A percentile compares a stretch with the other conserved stretches of the same genome.
Evolutionary conservation across 306 rosid species (phyloP).

Genomic region (Rubus parviflorus): DNA sequence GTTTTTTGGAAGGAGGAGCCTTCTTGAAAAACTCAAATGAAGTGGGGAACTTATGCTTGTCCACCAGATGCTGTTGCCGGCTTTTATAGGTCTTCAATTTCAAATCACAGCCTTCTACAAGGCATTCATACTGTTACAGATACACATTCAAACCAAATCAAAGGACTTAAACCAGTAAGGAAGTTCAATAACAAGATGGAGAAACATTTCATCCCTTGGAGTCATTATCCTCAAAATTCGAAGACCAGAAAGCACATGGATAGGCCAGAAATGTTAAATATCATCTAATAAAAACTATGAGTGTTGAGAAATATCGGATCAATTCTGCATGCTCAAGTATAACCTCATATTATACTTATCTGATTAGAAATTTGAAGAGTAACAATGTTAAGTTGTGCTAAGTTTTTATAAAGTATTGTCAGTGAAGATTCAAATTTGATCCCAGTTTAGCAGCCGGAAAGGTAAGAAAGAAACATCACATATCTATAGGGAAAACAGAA

Average conservation of each 20-base stretch:
- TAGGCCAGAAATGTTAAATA: background rate
- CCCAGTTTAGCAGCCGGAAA: background rate
- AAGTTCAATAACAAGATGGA: background rate
- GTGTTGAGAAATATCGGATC: background rate
- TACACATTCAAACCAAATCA: background rate
- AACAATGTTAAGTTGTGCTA: background rate
- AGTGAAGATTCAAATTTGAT: background rate
- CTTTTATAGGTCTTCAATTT: constrained; percentile 79
- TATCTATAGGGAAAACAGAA: background rate
- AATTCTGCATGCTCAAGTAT: background rate
- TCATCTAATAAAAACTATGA: constrained; percentile 14
- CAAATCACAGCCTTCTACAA: constrained; percentile 82
- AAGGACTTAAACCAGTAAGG: background rate
- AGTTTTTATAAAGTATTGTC: background rate
- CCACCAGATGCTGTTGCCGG: constrained; percentile 87
- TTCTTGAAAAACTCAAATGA: constrained; percentile 79
- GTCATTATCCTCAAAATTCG: background rate
- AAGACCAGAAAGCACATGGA: constrained; percentile 5
- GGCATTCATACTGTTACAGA: constrained; percentile 76
- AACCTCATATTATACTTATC: background rate
- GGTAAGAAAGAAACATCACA: background rate
- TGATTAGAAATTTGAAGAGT: background rate
- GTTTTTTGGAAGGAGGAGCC: constrained; percentile 69
- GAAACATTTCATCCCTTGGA: background rate
- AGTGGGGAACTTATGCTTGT: constrained; percentile 81